Conservation (phyloP, 768 basidiomycete genomes). For the Tricholomella constricta region DNA sequence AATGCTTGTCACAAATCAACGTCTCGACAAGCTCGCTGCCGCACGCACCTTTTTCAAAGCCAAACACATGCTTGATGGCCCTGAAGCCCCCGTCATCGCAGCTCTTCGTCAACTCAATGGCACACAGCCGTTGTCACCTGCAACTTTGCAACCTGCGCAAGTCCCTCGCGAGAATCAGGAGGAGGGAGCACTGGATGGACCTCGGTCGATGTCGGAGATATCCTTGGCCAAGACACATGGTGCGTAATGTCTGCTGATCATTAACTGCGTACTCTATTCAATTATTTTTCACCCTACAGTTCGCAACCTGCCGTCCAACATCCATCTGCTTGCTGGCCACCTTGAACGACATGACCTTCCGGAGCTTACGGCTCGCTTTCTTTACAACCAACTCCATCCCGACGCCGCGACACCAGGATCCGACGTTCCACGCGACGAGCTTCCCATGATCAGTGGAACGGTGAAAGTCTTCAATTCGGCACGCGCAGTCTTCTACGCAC, state of each 20-base stretch:
- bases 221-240: slow-evolving; percentile 1
- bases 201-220: slow-evolving; percentile 3
- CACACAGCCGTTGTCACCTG: background rate
- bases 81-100: background rate
- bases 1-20: slow-evolving; percentile 31
- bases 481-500: slow-evolving; percentile 26
- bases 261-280: background rate
- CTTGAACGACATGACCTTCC: slow-evolving; percentile 22
- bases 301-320: background rate
- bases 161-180: background rate
- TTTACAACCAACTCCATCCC: slow-evolving; percentile 25
- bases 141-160: background rate
- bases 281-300: background rate
- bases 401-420: slow-evolving; percentile 11
- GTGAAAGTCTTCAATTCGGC: slow-evolving; percentile 28
- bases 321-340: slow-evolving; percentile 14
- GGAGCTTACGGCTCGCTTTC: slow-evolving; percentile 23
- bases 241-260: slow-evolving; percentile 10
- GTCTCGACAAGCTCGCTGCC: slow-evolving; percentile 10
- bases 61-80: slow-evolving; percentile 22
- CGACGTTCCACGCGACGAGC: slow-evolving; percentile 16
- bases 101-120: background rate
- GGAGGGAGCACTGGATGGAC: background rate
- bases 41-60: slow-evolving; percentile 17
- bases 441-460: background rate